phyloP scores from a whole-genome alignment of 495 filamentous ascomycete species.

The Penicillium samsonianum region DNA sequence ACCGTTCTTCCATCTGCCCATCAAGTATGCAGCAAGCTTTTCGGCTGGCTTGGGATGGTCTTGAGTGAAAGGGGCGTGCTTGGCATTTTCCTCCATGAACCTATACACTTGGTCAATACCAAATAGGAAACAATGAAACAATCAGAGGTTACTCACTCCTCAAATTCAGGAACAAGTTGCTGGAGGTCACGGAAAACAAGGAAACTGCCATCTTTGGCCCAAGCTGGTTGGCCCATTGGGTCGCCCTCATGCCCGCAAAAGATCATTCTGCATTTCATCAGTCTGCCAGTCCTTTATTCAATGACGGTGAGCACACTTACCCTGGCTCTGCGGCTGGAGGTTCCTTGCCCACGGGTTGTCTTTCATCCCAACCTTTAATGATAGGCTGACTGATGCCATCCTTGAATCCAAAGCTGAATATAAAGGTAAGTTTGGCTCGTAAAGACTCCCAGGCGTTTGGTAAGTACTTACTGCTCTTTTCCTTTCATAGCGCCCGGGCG shows the following conservation, averaged over 20 bases:
- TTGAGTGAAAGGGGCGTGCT: constrained; percentile 3
- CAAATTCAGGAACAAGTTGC: constrained; percentile 35
- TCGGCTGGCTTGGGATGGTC: constrained; percentile 17
- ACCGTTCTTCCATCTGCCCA: constrained; percentile 44
- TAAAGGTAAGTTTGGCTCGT: not conserved
- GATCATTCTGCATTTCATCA: constrained; percentile 14
- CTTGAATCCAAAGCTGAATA: constrained; percentile 33
- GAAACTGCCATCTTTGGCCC: constrained; percentile 41
- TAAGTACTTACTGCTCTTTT: constrained; percentile 21
- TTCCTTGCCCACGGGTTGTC: constrained; percentile 11
- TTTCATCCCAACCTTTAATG: constrained; percentile 30
- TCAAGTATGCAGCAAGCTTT: constrained; percentile 34
- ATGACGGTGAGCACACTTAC: constrained; percentile 7
- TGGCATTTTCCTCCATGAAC: constrained; percentile 17
- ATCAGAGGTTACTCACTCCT: constrained; percentile 17
- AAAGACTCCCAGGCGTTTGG: not conserved
- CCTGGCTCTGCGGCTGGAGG: constrained; percentile 24
- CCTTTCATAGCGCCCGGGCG: constrained; percentile 5
- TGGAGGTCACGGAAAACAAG: constrained; percentile 41
- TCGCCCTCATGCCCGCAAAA: constrained; percentile 20
- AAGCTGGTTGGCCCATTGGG: constrained; percentile 20
- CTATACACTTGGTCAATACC: constrained; percentile 11
- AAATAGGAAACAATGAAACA: not conserved
- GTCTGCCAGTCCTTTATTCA: not conserved
- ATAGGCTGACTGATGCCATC: constrained; percentile 35